Evolutionary conservation across 768 basidiomycete species (phyloP), one percentile per base, ranked within the genome.

Genomic region (Lactarius vividus): DNA sequence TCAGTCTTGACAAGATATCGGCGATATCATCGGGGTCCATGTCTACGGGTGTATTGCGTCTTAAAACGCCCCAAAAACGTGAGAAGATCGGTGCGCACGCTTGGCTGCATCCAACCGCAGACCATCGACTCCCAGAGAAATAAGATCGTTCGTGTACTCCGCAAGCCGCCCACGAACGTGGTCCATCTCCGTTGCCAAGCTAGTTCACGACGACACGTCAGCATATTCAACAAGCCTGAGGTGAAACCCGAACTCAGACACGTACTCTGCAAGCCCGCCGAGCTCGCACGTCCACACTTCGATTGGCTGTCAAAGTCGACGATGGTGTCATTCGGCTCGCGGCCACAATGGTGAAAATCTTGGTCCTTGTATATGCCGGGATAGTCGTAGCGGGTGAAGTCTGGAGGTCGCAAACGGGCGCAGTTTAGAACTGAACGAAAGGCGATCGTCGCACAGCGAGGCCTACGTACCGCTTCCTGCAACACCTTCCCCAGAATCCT

Each of bases 271-370:
- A 0, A 81, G 75, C 57, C 72, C 73, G 1, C 54, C 73, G 15
- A 81, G 73, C 62, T 81, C 69, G 70, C 80, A 81, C 0, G 75
- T 77, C 72, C 72, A 73, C 0, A 89, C 86, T 72, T 90, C 83
- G 0, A 74, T 10, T 81, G 73, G 68, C 83, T 84, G 61, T 74
- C 70, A 64, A 81, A 90, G 72, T 88, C 79, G 16, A 80, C 81
- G 63, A 88, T 86, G 62, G 81, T 77, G 69, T 88, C 82, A 2
- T 72, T 74, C 0, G 83, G 74, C 57, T 82, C 81, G 31, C 85
- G 76, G 4, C 87, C 85, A 68, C 86, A 88, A 72, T 88, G 83
- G 67, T 89, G 87, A 75, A 88, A 88, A 72, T 88, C 78, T 77
- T 82, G 61, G 57, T 40, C 18, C 20, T 71, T 53, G 59, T 75